Evolutionary conservation across 1,139 yeast species (phyloP), one percentile per base, ranked within the genome.

Genomic region (Scheffersomyces titani): DNA sequence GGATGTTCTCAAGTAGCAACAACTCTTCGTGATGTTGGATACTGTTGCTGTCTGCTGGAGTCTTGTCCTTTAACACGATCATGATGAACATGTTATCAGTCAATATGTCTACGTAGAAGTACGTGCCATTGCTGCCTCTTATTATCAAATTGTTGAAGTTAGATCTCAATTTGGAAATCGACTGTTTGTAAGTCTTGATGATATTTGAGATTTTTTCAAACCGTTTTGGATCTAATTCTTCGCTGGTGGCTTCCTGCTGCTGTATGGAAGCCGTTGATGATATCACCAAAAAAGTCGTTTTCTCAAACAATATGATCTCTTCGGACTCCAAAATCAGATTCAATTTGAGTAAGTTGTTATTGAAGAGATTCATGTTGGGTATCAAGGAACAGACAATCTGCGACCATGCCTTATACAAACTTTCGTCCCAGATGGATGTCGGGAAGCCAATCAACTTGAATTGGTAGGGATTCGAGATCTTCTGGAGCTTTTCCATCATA

Each of bases 351-450:
- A 94, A 76, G 68, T 91, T 90, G 59, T 85, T 84, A 71, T 93
- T 94, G 69, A 92, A 90, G 19, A 86, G 74, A 53, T 86, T 83
- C 85, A 94, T 93, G 69, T 96, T 94, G 9, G 99, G 98, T 59
- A 94, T 93, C 63, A 94, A 80, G 2, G 98, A 90, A 69, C 98
- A 92, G 46, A 94, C 98, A 59, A 94, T 94, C 55, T 89, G 90
- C 3, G 97, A 90, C 99, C 99, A 94, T 0, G 99, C 99, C 71
- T 90, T 91, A 73, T 93, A 94, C 60, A 94, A 80, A 67, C 96
- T 88, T 72, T 94, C 99, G 73, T 94, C 98, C 99, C 99, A 94
- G 58, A 94, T 94, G 3, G 97, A 90, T 0, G 99, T 94, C 6
- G 98, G 94, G 69, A 92, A 93, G 7, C 98, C 98, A n/a, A 85